Conservation (phyloP, 345 rosid species). For the Eucalyptus dawsonii region DNA sequence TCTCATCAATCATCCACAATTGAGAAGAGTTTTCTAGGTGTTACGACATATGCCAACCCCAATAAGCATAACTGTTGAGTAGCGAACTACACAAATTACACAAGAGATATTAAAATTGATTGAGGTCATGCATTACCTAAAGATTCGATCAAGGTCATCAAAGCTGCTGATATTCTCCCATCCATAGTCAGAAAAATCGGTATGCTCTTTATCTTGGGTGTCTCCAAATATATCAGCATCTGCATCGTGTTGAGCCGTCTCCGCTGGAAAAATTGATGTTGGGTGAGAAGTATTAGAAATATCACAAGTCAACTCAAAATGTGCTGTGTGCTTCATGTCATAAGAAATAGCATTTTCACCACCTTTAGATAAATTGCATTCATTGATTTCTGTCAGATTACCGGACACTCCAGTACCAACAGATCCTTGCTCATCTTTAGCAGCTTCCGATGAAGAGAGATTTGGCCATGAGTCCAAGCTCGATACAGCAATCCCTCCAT, state of each 20-base stretch:
- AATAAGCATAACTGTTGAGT: background rate
- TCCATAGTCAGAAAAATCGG: constrained; percentile 70
- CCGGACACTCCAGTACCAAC: constrained; percentile 34
- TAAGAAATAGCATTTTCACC: constrained; percentile 21
- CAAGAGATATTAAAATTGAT: background rate
- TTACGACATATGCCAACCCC: background rate
- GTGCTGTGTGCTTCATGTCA: background rate
- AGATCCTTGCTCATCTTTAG: constrained; percentile 31
- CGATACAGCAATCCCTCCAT: constrained; percentile 28
- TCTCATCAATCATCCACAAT: background rate
- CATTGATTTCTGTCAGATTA: constrained; percentile 25
- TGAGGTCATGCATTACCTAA: constrained; percentile 52
- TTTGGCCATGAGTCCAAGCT: constrained; percentile 45
- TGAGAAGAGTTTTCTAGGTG: background rate
- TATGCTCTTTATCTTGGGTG: constrained; percentile 47
- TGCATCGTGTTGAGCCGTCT: constrained; percentile 34
- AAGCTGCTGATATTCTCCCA: constrained; percentile 96
- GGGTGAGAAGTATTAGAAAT: constrained; percentile 2
- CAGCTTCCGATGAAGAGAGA: constrained; percentile 26
- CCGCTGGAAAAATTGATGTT: constrained; percentile 21
- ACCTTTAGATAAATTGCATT: constrained; percentile 28
- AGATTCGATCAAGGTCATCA: constrained; percentile 86
- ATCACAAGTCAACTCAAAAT: constrained; percentile 3
- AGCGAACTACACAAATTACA: background rate
- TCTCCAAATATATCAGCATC: constrained; percentile 43